phyloP scores from a whole-genome alignment of 139 green algal species.

The Haematococcus lacustris region DNA sequence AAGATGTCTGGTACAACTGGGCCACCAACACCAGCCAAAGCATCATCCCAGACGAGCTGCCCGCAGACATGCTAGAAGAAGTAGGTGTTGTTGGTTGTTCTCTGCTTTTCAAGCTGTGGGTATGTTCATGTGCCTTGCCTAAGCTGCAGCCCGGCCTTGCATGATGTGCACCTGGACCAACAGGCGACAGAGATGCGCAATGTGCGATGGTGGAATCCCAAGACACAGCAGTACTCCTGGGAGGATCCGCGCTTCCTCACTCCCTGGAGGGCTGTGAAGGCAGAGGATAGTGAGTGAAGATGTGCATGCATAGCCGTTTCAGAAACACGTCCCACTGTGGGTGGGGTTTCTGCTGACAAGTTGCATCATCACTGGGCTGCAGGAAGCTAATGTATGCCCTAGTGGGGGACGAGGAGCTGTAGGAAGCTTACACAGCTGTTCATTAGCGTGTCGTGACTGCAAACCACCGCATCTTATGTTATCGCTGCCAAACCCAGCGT shows the following conservation, averaged over 20 bases:
- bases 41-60: constrained; percentile 12
- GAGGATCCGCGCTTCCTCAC: constrained; percentile 8
- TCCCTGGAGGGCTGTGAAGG: background rate
- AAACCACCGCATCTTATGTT: too few relatives aligned
- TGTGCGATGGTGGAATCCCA: constrained; percentile 22
- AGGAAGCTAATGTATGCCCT: background rate
- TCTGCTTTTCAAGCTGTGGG: background rate
- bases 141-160: background rate
- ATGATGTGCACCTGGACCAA: too few relatives aligned
- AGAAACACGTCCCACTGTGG: background rate
- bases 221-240: constrained; percentile 17
- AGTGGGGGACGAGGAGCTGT: background rate
- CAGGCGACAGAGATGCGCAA: constrained; percentile 9
- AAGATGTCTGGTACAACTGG: constrained; percentile 25
- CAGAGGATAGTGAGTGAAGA: too few relatives aligned
- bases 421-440: too few relatives aligned
- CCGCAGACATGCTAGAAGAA: constrained; percentile 8
- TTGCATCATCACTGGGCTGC: background rate
- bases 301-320: too few relatives aligned
- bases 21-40: constrained; percentile 7
- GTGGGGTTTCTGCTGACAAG: background rate
- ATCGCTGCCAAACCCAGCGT: too few relatives aligned
- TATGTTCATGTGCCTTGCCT: background rate
- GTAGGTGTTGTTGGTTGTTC: background rate
- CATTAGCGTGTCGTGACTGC: too few relatives aligned